Evolutionary conservation across 1,284 basidiomycete species (phyloP).

Genomic region (Porodaedalea pini): DNA sequence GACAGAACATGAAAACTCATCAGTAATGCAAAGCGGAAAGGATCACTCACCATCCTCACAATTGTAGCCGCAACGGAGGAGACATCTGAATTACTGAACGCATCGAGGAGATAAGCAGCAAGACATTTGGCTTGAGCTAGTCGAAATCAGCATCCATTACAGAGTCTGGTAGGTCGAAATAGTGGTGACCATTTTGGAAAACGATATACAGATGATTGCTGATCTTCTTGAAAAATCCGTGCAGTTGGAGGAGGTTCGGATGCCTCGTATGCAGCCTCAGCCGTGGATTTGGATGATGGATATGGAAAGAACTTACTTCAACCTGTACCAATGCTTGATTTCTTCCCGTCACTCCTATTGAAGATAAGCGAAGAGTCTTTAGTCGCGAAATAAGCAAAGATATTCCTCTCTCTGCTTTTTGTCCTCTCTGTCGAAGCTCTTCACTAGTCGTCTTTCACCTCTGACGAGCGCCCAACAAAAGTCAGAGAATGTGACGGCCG

Average conservation of each 20-base stretch:
- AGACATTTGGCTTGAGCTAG: not conserved
- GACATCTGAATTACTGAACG: not conserved
- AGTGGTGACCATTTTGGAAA: not conserved
- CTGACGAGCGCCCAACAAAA: not conserved
- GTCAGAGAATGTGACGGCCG: not conserved
- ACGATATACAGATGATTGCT: not conserved
- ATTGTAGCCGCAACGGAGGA: not conserved
- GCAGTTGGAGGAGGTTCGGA: not conserved
- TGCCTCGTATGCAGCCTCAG: not conserved
- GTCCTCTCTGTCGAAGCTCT: not conserved
- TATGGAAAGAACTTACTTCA: not conserved
- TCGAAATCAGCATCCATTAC: not conserved
- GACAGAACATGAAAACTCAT: not conserved
- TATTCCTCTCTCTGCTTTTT: not conserved
- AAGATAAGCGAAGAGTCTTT: not conserved
- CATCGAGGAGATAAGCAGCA: not conserved
- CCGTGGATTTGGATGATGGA: not conserved
- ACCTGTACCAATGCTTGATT: not conserved
- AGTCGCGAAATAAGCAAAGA: not conserved
- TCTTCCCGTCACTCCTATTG: not conserved
- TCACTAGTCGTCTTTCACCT: not conserved
- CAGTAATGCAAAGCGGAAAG: not conserved
- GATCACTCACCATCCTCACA: not conserved
- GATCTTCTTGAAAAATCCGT: not conserved
- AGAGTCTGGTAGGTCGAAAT: not conserved